Evolutionary conservation across 164 flowering plant species (phyloP), one percentile per base, ranked within the genome.

Genomic region (Dillenia suffruticosa): DNA sequence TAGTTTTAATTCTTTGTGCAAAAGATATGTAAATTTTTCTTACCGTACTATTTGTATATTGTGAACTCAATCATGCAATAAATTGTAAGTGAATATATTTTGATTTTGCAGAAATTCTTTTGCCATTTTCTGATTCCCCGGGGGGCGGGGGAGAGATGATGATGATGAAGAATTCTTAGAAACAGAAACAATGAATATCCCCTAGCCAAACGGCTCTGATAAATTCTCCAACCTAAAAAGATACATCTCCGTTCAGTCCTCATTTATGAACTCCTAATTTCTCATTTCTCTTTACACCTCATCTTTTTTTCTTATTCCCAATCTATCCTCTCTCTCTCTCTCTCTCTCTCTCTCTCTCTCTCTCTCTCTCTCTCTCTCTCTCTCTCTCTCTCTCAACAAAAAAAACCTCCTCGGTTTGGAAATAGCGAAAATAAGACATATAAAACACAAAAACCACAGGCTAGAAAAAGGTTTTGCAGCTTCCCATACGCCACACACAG

Each of bases 171-270:
- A 63, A 57, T 50, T 62, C 44, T 24, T 61, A 4, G 40, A 32
- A 26, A 63, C 62, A 60, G 58, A 58, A 73, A 65, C 81, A 77
- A 71, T 75, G 76, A 77, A 67, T 68, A 5, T 66, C 69, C 69
- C 66, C 73, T 76, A 71, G 40, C 40, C 40, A 32, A 32, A 65
- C 67, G 63, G 56, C 57, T 51, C 67, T 69, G 72, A 61, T 69
- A 66, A 69, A 50, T 57, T 63, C 76, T 69, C 60, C 78, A 70
- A 70, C 68, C 51, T 17, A 56, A 46, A 63, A 54, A 47, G 7
- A 32, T 4, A 5, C 40, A 32, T 4, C 59, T 61, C 63, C 47
- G 49, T 53, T 65, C 53, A 56, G 24, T 57, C 19, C 61, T 49
- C 62, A 60, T 74, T 74, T 51, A 68, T 57, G 72, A 70, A 68